Evolutionary conservation across 768 basidiomycete genomes (phyloP), one percentile per base, ranked within the genome.

Genomic region (Hericium erinaceus): DNA sequence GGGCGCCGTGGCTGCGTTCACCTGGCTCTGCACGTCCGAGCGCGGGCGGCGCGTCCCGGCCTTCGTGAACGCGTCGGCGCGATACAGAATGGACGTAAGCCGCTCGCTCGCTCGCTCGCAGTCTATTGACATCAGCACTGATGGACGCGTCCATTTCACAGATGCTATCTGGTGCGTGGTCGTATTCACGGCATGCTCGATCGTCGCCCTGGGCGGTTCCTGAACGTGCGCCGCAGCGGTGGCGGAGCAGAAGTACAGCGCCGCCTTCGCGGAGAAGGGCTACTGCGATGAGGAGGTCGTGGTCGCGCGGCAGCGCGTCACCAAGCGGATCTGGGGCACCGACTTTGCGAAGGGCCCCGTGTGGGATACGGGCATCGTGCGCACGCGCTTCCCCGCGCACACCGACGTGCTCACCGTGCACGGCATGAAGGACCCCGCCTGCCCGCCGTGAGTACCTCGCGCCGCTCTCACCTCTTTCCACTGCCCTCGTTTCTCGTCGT

Each of bases 81-180:
- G 91, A 54, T 91, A 90, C 67, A 78, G 87, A 58, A 92, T 92
- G 89, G 68, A 76, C 66, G 88, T 87, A 68, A 71, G 83, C 77
- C 24, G 16, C 20, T 5, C 6, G 16, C 22, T 1, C 33, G 33
- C 33, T 11, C 15, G 41, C 11, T 51, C 52, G 48, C 38, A 38
- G 26, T 18, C 18, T 28, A 39, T 38, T 5, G 15, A 39, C 37
- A 28, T 44, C 26, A 37, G 15, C 52, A 24, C 40, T 57, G n/a
- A 26, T 50, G 52, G 39, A 33, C 15, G 41, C 11, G 6, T 40
- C 26, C 39, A 38, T 56, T 12, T 55, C n/a, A 48, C 51, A 58
- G 56, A 58, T 28, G 26, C 12, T 49, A 40, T 48, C 63, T 24
- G 58, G 66, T 67, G 12, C 51, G 65, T 38, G 1, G 24, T 26